phyloP scores from a whole-genome alignment of 1,284 basidiomycete genomes.

The Malassezia sp. region DNA sequence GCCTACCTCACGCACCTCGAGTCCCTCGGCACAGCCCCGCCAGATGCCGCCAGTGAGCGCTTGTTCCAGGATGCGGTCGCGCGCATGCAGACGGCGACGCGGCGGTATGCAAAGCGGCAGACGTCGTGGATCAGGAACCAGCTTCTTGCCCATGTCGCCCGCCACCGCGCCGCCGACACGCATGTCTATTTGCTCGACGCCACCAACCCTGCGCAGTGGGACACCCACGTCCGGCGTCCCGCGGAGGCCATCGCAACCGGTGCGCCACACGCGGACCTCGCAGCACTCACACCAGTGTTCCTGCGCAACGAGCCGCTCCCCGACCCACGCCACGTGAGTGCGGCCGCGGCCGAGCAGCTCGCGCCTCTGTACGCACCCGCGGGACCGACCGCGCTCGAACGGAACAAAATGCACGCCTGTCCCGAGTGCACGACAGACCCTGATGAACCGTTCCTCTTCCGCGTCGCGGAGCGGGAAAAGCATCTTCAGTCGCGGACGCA shows the following conservation, averaged over 20 bases:
- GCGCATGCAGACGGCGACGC: conserved; percentile 72
- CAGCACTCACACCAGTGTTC: conserved; percentile 59
- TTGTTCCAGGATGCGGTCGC: conserved; percentile 58
- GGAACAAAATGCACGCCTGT: conserved; percentile 51
- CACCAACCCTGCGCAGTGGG: conserved; percentile 54
- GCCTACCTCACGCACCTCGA: conserved; percentile 52
- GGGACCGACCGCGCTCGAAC: conserved; percentile 17
- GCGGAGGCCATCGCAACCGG: conserved; percentile 26
- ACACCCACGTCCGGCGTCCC: conserved; percentile 36
- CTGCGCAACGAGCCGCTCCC: conserved; percentile 53
- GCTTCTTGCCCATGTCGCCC: conserved; percentile 66
- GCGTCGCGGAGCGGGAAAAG: conserved; percentile 58
- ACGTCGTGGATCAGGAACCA: conserved; percentile 87
- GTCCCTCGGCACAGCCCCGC: background rate
- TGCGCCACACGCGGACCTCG: too few species aligned
- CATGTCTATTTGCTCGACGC: conserved; percentile 59
- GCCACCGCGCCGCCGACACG: conserved; percentile 36
- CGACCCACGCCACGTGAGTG: conserved; percentile 56
- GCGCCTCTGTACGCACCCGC: conserved; percentile 4
- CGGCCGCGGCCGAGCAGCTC: conserved; percentile 51
- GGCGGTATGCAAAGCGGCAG: conserved; percentile 84
- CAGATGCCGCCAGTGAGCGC: conserved; percentile 7
- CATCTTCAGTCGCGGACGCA: conserved; percentile 28
- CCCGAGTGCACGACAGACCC: conserved; percentile 59
- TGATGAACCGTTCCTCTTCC: conserved; percentile 62